These are phyloP conservation scores for Beta corolliflora DNA, from an alignment of 179 eudicot species.

Conservation along the genomic window DNA sequence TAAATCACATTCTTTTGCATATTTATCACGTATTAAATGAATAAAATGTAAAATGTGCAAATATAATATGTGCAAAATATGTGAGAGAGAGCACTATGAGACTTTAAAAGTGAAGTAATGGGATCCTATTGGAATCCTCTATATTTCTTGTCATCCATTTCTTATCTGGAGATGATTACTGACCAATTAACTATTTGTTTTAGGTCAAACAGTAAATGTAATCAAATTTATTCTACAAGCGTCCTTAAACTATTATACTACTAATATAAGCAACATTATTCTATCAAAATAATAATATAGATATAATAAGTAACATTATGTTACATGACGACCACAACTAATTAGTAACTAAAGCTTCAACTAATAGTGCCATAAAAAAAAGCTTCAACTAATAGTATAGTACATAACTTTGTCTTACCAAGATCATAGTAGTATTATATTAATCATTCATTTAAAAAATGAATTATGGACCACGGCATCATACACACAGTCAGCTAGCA, in stretches of 20 bases:
- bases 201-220: neutral
- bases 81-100: too few species aligned
- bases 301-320: neutral
- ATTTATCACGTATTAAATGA: too few species aligned
- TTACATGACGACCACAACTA: conserved; percentile 12
- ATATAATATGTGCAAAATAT: too few species aligned
- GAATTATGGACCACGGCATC: neutral
- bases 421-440: neutral
- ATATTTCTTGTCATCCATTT: too few species aligned
- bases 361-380: neutral
- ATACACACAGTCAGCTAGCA: neutral
- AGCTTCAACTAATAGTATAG: neutral
- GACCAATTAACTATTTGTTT: neutral
- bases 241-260: neutral
- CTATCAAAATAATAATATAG: neutral
- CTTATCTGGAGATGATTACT: too few species aligned
- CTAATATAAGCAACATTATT: neutral
- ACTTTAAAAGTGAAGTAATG: too few species aligned
- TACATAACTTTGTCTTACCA: neutral
- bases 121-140: too few species aligned
- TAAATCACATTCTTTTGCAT: too few species aligned
- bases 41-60: too few species aligned
- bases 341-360: neutral
- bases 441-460: neutral
- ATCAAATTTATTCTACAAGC: neutral